Percentiles rank a stretch among this genome's conserved stretches.
These are phyloP conservation scores for Alternaria panax DNA, from an alignment of 2,329 filamentous ascomycete genomes.

Conservation along the genomic window DNA sequence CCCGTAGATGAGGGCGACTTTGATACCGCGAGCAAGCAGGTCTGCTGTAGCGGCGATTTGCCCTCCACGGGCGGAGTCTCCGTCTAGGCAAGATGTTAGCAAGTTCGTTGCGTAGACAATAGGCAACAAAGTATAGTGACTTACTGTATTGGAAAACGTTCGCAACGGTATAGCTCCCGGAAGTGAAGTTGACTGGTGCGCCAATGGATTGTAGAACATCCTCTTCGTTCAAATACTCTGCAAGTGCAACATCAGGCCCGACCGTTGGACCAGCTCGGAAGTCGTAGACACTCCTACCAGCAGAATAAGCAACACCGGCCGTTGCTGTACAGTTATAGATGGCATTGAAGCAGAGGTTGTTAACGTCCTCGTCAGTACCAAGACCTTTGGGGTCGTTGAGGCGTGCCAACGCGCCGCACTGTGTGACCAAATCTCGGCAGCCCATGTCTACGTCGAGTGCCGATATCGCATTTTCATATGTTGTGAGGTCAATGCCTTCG, in stretches of 20 bases:
- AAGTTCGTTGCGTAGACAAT: not conserved
- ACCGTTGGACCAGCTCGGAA: constrained; percentile 48
- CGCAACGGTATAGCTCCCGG: constrained; percentile 51
- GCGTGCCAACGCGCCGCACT: constrained; percentile 44
- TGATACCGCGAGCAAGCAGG: constrained; percentile 53
- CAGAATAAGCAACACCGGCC: constrained; percentile 23
- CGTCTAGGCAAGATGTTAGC: constrained; percentile 41
- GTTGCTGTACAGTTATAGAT: constrained; percentile 34
- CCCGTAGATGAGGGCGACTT: constrained; percentile 74
- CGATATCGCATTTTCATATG: constrained; percentile 57
- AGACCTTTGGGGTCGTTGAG: constrained; percentile 45
- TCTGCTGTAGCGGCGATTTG: constrained; percentile 52
- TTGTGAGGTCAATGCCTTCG: constrained; percentile 61
- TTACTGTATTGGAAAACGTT: constrained; percentile 48
- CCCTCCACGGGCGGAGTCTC: constrained; percentile 54
- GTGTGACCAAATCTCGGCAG: constrained; percentile 57
- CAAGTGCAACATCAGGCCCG: constrained; percentile 54
- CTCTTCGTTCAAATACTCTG: constrained; percentile 60
- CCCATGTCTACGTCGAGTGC: constrained; percentile 59
- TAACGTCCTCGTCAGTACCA: constrained; percentile 43
- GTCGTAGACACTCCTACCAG: constrained; percentile 55
- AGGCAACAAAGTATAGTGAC: not conserved
- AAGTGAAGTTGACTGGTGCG: constrained; percentile 59
- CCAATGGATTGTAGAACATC: constrained; percentile 59
- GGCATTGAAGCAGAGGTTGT: constrained; percentile 17